phyloP scores from a whole-genome alignment of 2,329 filamentous ascomycete genomes.

The Microdochium paspali region DNA sequence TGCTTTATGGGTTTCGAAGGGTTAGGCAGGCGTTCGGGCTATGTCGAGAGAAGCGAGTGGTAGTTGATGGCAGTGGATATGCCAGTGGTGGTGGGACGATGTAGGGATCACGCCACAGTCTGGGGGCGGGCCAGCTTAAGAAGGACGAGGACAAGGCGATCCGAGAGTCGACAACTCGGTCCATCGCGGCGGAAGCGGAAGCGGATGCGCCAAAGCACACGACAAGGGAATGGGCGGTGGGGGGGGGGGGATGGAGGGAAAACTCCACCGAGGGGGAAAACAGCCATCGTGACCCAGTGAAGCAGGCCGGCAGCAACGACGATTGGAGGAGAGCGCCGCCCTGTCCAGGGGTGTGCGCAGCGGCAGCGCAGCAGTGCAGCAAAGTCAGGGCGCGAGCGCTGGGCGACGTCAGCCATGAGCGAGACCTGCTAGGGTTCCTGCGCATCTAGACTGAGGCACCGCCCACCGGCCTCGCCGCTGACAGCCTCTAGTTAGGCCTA shows the following conservation, averaged over 20 bases:
- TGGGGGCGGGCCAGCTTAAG: neutral
- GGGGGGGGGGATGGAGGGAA: neutral
- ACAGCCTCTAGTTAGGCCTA: too few relatives aligned
- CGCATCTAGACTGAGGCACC: neutral
- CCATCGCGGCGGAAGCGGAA: neutral
- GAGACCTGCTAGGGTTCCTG: neutral
- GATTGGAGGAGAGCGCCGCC: neutral
- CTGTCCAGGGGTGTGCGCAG: neutral
- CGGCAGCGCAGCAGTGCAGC: neutral
- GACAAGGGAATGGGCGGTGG: neutral
- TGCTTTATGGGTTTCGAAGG: too few relatives aligned
- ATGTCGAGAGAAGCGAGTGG: too few relatives aligned
- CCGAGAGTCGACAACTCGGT: neutral
- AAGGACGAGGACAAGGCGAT: neutral
- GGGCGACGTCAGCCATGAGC: neutral
- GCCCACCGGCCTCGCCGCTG: neutral
- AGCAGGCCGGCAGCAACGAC: neutral
- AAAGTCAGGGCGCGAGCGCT: neutral
- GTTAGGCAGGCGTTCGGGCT: too few relatives aligned
- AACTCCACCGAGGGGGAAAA: neutral
- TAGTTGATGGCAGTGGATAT: too few relatives aligned
- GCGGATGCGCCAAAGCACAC: neutral
- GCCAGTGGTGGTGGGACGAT: too few relatives aligned
- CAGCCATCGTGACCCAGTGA: neutral
- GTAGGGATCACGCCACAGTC: too few relatives aligned